These are phyloP conservation scores for Ophiostoma australiae DNA, from an alignment of 2,329 filamentous ascomycete species.

Conservation along the genomic window DNA sequence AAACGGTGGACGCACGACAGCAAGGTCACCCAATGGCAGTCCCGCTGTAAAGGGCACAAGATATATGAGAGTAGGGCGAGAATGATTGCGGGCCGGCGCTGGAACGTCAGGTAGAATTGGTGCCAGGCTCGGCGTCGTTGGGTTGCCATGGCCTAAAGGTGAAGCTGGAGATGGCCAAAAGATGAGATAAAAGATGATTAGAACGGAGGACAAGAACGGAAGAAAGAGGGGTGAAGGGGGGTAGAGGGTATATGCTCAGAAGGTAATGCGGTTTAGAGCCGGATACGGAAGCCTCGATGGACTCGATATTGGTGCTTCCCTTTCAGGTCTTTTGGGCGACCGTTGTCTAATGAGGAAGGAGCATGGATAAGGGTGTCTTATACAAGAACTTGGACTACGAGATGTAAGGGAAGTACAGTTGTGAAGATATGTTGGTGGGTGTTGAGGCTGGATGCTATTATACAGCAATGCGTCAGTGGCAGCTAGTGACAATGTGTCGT, in stretches of 20 bases:
- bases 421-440: not conserved
- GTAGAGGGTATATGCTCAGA: not conserved
- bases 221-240: not conserved
- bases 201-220: not conserved
- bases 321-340: not conserved
- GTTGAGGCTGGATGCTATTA: not conserved
- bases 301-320: not conserved
- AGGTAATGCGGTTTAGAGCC: not conserved
- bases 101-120: not conserved
- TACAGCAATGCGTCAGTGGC: not conserved
- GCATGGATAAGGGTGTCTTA: not conserved
- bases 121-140: not conserved
- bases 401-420: too few relatives aligned
- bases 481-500: not conserved
- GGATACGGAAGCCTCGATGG: not conserved
- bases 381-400: too few relatives aligned
- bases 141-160: not conserved
- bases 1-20: not conserved
- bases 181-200: not conserved
- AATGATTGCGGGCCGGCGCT: not conserved
- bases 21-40: not conserved
- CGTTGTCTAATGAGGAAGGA: not conserved
- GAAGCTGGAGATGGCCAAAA: not conserved
- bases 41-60: not conserved
- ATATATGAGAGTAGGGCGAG: not conserved